Evolutionary conservation across 129 eudicot species (phyloP), one percentile per base, ranked within the genome.

Genomic region (Flaveria ramosissima): DNA sequence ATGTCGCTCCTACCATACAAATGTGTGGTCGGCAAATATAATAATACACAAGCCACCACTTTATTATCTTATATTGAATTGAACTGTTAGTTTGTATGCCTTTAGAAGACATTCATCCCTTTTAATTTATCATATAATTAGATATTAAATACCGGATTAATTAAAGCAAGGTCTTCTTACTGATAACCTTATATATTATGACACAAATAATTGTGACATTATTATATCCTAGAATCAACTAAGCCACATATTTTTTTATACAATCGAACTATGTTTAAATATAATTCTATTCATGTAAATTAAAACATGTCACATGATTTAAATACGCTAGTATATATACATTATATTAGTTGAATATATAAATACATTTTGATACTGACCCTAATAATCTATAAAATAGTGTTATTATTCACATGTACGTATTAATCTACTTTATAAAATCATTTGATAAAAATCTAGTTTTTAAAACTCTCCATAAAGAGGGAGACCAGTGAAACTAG

Each of bases 21-120:
- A 80, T 73, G 74, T 66, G 73, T 80, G 83, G 83, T 80, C 83
- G 74, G 79, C 83, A 52, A 41, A 53, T 80, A 21, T 73, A 50
- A 80, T 72, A 73, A 52, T 80, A 74, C 50, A 12, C 50, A 53
- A 30, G 79, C 79, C 78, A 23, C 79, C 79, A 45, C 16, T 55
- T 27, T 61, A 24, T 69, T 62, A 26, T 30, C 52, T 56, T 77
- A 20, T 36, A 47, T 30, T 23, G n/a, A 45, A 16, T 30, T 23
- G 11, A 45, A 16, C 26, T 66, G 17, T 71, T 3, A 17, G 4
- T 66, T 17, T 3, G 3, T 65, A n/a, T 36, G n/a, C 3, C 23
- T 47, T 42, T 12, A 9, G n/a, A 24, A 43, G 65, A 30, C 21
- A 24, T 70, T 13, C 2, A 19, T 21, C 21, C 46, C 50, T 41